Evolutionary conservation across 2,329 filamentous ascomycete genomes (phyloP).

Genomic region (Emergomyces orientalis): DNA sequence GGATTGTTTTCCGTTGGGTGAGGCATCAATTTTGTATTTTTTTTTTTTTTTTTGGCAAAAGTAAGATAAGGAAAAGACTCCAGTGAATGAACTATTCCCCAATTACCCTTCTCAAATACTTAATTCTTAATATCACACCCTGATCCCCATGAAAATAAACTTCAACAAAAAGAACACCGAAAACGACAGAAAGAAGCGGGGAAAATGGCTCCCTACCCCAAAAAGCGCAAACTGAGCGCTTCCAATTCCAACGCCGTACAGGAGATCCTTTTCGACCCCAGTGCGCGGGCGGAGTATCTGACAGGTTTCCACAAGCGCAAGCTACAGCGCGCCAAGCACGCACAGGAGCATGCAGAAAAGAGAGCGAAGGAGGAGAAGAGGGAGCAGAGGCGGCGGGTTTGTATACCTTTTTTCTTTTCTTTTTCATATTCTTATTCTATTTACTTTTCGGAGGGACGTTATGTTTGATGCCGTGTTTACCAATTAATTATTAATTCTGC

Average conservation of each 20-base stretch:
- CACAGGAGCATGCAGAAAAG: constrained; percentile 70
- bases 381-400: constrained; percentile 64
- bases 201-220: constrained; percentile 39
- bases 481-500: constrained; percentile 12
- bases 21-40: too few relatives aligned
- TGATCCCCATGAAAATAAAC: background rate
- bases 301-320: constrained; percentile 98
- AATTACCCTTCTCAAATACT: too few relatives aligned
- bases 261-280: constrained; percentile 76
- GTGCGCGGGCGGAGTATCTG: constrained; percentile 73
- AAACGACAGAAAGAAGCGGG: background rate
- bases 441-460: too few relatives aligned
- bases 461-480: background rate
- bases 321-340: constrained; percentile 70
- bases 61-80: too few relatives aligned
- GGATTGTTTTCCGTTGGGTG: too few relatives aligned
- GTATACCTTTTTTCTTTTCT: constrained; percentile 14
- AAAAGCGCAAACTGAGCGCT: constrained; percentile 52
- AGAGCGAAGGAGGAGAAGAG: constrained; percentile 69
- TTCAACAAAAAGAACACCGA: background rate
- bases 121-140: too few relatives aligned
- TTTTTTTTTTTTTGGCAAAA: too few relatives aligned
- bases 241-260: constrained; percentile 41
- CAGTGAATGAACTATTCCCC: too few relatives aligned
- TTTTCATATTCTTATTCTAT: too few relatives aligned